phyloP scores from a whole-genome alignment of 176 grass and related monocot genomes.

The Microstegium vimineum region DNA sequence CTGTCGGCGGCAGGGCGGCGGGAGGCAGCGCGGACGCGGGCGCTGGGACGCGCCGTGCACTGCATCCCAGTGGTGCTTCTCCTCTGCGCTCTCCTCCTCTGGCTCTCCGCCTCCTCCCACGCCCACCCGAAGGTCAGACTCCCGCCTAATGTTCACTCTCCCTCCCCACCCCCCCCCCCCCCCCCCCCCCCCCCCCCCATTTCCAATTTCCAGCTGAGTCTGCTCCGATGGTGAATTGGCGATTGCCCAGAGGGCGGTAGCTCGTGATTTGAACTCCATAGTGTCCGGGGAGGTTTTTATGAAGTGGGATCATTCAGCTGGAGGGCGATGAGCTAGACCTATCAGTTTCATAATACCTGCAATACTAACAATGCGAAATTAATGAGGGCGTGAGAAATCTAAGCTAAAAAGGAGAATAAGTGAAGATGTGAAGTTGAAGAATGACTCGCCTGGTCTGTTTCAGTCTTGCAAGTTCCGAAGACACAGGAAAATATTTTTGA shows the following conservation, averaged over 20 bases:
- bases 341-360: background rate
- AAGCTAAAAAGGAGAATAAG: background rate
- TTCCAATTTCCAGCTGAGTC: background rate
- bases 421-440: background rate
- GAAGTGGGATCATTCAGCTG: background rate
- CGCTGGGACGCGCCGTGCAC: slow-evolving; percentile 53
- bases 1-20: slow-evolving; percentile 53
- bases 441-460: background rate
- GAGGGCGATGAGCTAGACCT: background rate
- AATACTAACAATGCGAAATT: background rate
- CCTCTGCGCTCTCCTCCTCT: slow-evolving; percentile 62
- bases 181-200: too few relatives aligned
- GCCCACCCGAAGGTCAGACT: background rate
- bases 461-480: background rate
- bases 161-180: too few relatives aligned
- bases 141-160: background rate
- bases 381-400: background rate
- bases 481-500: background rate
- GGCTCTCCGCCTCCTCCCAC: slow-evolving; percentile 50
- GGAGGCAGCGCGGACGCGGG: slow-evolving; percentile 31
- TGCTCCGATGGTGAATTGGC: background rate
- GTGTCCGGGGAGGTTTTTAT: background rate
- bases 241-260: background rate
- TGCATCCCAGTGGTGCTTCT: slow-evolving; percentile 59
- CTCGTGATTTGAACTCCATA: background rate